Percentiles rank a stretch among this genome's conserved stretches.
Evolutionary conservation across 2,329 filamentous ascomycete genomes (phyloP).

Genomic region (Ophiosphaerella herpotricha): DNA sequence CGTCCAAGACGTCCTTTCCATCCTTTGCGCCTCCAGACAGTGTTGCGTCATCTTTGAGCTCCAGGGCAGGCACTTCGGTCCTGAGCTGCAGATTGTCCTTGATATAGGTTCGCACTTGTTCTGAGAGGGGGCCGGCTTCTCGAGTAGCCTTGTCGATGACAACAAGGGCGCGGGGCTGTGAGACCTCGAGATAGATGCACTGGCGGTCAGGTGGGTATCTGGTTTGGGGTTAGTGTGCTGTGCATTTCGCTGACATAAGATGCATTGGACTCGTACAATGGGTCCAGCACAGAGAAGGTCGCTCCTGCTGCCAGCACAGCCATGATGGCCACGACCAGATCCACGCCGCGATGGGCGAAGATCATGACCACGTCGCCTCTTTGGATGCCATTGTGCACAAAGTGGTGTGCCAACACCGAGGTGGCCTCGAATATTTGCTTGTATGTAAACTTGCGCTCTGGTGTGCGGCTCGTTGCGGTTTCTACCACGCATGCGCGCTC

Average conservation of each 20-base stretch:
- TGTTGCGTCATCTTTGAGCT: conserved; percentile 70
- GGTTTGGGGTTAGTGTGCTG: conserved; percentile 26
- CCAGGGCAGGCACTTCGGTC: conserved; percentile 74
- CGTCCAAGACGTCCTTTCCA: conserved; percentile 69
- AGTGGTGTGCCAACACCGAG: conserved; percentile 78
- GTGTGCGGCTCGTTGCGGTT: conserved; percentile 58
- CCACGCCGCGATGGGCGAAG: conserved; percentile 81
- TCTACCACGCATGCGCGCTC: conserved; percentile 71
- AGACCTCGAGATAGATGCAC: conserved; percentile 80
- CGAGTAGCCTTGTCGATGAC: conserved; percentile 72
- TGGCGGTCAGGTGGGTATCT: conserved; percentile 80
- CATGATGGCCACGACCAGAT: conserved; percentile 79
- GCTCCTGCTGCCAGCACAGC: conserved; percentile 66
- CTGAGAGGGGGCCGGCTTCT: conserved; percentile 67
- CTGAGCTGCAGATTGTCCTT: conserved; percentile 72
- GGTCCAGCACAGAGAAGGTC: conserved; percentile 72
- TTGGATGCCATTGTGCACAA: conserved; percentile 72
- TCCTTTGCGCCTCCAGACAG: conserved; percentile 70
- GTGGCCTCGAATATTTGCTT: conserved; percentile 83
- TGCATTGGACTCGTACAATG: conserved; percentile 58
- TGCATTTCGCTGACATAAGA: not conserved
- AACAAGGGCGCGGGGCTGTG: conserved; percentile 73
- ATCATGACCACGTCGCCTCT: conserved; percentile 92
- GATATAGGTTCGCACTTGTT: conserved; percentile 69
- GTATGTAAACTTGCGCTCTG: conserved; percentile 77